Percentiles rank a stretch among this genome's conserved stretches.
Conservation (phyloP, 2,329 filamentous ascomycete species). For the Colletotrichum lupini region DNA sequence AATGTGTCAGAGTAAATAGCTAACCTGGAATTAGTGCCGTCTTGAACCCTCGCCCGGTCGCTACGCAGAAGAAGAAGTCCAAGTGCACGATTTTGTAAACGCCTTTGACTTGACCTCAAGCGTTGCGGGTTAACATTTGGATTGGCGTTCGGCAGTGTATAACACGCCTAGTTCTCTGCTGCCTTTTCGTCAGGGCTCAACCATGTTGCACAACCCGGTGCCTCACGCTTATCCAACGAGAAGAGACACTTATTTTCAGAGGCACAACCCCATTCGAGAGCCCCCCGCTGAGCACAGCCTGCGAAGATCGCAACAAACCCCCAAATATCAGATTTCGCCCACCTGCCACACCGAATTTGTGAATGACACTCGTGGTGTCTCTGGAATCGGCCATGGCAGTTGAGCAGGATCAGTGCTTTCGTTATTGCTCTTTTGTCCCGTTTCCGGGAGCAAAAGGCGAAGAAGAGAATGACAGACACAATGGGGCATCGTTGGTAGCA, state of each 20-base stretch:
- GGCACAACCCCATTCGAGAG: constrained; percentile 10
- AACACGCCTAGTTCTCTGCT: constrained; percentile 11
- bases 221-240: constrained; percentile 15
- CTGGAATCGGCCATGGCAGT: background rate
- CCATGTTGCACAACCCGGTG: constrained; percentile 22
- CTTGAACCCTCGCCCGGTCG: constrained; percentile 72
- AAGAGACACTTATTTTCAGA: constrained; percentile 11
- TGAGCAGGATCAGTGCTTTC: constrained; percentile 1
- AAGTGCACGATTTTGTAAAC: constrained; percentile 78
- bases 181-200: constrained; percentile 19
- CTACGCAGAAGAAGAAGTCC: constrained; percentile 69
- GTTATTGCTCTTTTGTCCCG: constrained; percentile 2
- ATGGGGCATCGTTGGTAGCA: constrained; percentile 19
- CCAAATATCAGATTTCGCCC: constrained; percentile 6
- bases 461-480: background rate
- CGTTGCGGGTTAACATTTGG: constrained; percentile 27
- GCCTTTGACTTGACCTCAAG: constrained; percentile 22
- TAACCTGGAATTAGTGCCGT: constrained; percentile 67
- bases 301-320: constrained; percentile 11
- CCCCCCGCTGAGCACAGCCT: constrained; percentile 13
- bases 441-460: background rate
- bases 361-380: background rate
- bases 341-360: background rate
- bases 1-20: constrained; percentile 40
- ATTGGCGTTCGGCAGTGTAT: constrained; percentile 28